Percentiles rank a stretch among this genome's conserved stretches.
Conservation (phyloP, 768 basidiomycete species). For the Hortiboletus flavorubellus region DNA sequence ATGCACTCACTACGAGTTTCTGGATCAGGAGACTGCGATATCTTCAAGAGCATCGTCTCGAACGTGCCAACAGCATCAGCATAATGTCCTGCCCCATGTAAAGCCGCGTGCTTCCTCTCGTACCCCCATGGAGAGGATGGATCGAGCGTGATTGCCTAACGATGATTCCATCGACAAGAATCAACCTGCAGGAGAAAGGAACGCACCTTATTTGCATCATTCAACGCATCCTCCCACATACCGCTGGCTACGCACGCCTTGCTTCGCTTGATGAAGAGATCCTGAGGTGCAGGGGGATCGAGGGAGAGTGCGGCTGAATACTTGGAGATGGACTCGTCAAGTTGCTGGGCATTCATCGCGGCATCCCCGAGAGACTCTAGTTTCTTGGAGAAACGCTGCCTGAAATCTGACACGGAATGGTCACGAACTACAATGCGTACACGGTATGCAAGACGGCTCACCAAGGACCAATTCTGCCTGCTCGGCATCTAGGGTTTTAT, state of each 20-base stretch:
- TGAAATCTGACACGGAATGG: background rate
- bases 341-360: background rate
- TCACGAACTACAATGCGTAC: background rate
- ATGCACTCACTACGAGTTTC: too few species aligned
- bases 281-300: background rate
- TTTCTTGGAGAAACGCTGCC: background rate
- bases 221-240: background rate
- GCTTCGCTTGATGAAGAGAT: background rate
- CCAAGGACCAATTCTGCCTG: background rate
- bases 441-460: background rate
- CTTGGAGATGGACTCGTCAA: background rate
- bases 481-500: background rate
- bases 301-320: background rate
- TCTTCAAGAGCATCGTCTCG: too few species aligned
- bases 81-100: too few species aligned
- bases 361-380: background rate
- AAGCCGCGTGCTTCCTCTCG: too few species aligned
- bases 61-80: too few species aligned
- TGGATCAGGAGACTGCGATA: too few species aligned
- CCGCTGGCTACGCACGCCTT: background rate
- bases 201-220: background rate
- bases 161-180: too few species aligned
- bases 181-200: background rate
- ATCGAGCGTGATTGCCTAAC: too few species aligned
- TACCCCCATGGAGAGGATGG: too few species aligned